A percentile compares a stretch with the other conserved stretches of the same genome.
These are phyloP conservation scores for Chytriomyces sp. DNA, from an alignment of 192 early-diverging fungal genomes.

Conservation along the genomic window DNA sequence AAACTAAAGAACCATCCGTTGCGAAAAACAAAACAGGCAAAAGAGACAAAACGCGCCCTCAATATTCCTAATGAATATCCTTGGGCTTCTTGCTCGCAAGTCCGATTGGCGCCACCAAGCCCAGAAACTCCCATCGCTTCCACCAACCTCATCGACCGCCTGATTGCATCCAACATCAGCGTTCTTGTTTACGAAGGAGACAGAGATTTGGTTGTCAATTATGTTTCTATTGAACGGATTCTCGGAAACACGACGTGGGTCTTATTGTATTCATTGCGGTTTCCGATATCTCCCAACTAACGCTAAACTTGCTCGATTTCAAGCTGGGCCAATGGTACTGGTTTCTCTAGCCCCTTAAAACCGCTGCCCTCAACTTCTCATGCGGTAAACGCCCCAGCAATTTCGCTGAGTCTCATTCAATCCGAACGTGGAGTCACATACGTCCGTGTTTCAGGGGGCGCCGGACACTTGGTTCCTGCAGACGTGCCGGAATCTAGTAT, in stretches of 20 bases:
- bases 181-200: constrained; percentile 21
- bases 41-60: no score
- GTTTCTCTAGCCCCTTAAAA: not conserved
- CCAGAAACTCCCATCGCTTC: no score
- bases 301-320: not conserved
- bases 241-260: constrained; percentile 56
- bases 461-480: constrained; percentile 70
- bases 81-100: no score
- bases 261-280: not conserved
- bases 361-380: no score
- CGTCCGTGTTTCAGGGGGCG: constrained; percentile 54
- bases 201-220: constrained; percentile 1
- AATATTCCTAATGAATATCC: no score
- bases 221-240: constrained; percentile 46
- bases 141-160: no score
- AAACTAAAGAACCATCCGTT: no score
- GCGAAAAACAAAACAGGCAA: no score
- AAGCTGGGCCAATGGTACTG: not conserved
- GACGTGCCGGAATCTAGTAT: constrained; percentile 55
- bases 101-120: no score
- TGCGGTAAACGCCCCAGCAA: no score
- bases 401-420: no score
- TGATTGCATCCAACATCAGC: not conserved
- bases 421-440: constrained; percentile 56
- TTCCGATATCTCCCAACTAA: not conserved